Evolutionary conservation across 345 rosid genomes (phyloP).

Genomic region (Gossypioides kirkii): DNA sequence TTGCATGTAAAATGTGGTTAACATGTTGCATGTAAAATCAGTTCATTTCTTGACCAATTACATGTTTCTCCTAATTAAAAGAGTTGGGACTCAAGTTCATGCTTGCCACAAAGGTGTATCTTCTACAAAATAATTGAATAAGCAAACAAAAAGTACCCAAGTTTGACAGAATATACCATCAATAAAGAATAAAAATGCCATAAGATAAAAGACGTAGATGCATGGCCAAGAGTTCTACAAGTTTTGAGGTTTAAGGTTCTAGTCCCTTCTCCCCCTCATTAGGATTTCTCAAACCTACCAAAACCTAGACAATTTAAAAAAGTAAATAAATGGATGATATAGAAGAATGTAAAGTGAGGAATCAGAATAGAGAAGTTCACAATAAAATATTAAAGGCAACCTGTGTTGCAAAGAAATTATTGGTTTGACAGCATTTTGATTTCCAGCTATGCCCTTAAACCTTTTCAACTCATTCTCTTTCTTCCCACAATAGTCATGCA

Average conservation of each 20-base stretch:
- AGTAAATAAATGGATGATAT: not conserved
- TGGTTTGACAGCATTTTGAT: slow-evolving; percentile 20
- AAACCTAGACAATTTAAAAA: not conserved
- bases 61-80: not conserved
- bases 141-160: not conserved
- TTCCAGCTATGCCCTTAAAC: slow-evolving; percentile 44
- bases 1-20: not conserved
- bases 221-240: not conserved
- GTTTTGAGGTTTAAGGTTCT: not conserved
- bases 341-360: not conserved
- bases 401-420: slow-evolving; percentile 46
- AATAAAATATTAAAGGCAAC: slow-evolving; percentile 63
- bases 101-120: not conserved
- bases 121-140: not conserved
- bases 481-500: slow-evolving; percentile 56
- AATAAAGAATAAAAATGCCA: not conserved
- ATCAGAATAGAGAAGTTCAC: slow-evolving; percentile 32
- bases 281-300: not conserved
- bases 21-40: not conserved
- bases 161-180: not conserved
- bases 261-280: not conserved
- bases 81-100: not conserved
- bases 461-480: slow-evolving; percentile 46
- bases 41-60: not conserved
- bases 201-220: not conserved